phyloP scores from a whole-genome alignment of 352 stramenopile genomes.

The Globisporangium carolinianum region DNA sequence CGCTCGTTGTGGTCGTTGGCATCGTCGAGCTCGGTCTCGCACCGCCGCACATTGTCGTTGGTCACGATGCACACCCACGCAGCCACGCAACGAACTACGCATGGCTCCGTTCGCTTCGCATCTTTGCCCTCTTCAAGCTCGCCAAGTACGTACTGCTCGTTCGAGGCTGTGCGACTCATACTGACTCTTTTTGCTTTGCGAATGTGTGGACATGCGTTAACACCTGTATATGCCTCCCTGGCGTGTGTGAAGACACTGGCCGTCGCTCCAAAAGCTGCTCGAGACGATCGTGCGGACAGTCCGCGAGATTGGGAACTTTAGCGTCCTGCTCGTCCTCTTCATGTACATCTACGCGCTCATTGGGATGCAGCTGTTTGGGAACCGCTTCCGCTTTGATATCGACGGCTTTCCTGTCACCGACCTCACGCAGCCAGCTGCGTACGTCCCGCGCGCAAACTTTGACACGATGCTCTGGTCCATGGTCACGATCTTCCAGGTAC shows the following conservation, averaged over 20 bases:
- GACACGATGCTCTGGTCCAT: constrained; percentile 61
- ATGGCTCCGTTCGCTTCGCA: constrained; percentile 72
- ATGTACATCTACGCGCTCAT: constrained; percentile 91
- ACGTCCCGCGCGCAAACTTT: constrained; percentile 58
- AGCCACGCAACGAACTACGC: constrained; percentile 37
- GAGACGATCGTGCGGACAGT: constrained; percentile 84
- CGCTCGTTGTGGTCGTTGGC: constrained; percentile 36
- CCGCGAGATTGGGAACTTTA: constrained; percentile 88
- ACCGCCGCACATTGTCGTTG: constrained; percentile 24
- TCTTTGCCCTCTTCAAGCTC: constrained; percentile 90
- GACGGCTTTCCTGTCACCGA: constrained; percentile 35
- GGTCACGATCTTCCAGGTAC: constrained; percentile 61
- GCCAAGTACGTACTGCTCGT: constrained; percentile 25
- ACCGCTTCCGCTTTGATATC: constrained; percentile 85
- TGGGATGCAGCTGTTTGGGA: constrained; percentile 91
- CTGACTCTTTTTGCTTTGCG: neutral
- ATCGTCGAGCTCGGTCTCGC: constrained; percentile 32
- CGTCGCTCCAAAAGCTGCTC: constrained; percentile 86
- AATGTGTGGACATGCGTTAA: neutral
- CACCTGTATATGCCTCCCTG: too few relatives aligned
- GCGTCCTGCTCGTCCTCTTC: constrained; percentile 90
- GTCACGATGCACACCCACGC: neutral
- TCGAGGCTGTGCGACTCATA: neutral
- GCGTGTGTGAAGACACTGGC: constrained; percentile 59
- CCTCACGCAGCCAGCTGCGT: constrained; percentile 17